Evolutionary conservation across 2,329 filamentous ascomycete species (phyloP).

Genomic region (Microdochium paspali): DNA sequence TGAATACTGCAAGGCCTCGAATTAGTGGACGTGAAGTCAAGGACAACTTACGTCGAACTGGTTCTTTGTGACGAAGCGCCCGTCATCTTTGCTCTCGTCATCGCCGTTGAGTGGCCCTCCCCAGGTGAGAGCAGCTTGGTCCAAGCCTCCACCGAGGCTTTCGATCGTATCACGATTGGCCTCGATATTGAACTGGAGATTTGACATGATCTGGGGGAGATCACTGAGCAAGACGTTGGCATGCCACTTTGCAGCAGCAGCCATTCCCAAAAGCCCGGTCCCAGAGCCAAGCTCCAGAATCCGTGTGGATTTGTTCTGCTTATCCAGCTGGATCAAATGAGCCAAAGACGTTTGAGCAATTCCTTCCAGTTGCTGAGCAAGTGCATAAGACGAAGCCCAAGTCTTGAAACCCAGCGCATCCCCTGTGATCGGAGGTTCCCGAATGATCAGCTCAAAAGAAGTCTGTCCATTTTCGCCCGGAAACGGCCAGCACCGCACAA

Average conservation of each 20-base stretch:
- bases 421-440: conserved; percentile 79
- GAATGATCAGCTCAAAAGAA: conserved; percentile 57
- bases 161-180: conserved; percentile 51
- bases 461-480: conserved; percentile 18
- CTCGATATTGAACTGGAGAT: conserved; percentile 65
- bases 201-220: conserved; percentile 72
- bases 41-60: conserved; percentile 38
- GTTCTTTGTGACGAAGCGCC: conserved; percentile 31
- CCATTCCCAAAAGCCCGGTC: conserved; percentile 82
- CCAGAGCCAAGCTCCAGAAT: conserved; percentile 80
- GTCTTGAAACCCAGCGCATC: conserved; percentile 91
- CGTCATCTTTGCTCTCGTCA: conserved; percentile 27
- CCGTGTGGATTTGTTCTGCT: conserved; percentile 14
- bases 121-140: conserved; percentile 68
- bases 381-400: conserved; percentile 83
- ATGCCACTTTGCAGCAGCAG: conserved; percentile 65
- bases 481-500: conserved; percentile 46
- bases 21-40: no score
- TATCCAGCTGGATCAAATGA: conserved; percentile 28
- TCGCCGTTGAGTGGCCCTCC: conserved; percentile 26
- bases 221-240: conserved; percentile 69
- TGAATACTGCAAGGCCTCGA: no score
- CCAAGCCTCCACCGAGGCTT: conserved; percentile 43
- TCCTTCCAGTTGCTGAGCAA: conserved; percentile 60
- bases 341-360: conserved; percentile 34